Conservation (phyloP, 83 land plant genomes). For the Diphasiastrum complanatum region DNA sequence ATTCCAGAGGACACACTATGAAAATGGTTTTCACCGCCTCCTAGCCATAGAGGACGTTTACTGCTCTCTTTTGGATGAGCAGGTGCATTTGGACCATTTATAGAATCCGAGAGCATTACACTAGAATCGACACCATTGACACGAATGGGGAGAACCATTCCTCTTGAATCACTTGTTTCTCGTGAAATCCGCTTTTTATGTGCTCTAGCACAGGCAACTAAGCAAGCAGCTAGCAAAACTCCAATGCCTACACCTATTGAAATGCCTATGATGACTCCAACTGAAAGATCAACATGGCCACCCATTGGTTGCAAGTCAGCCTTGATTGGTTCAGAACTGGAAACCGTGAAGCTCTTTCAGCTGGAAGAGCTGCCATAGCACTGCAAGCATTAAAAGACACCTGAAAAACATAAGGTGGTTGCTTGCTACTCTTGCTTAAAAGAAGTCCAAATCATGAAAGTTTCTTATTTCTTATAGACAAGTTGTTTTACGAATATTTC, state of each 20-base stretch:
- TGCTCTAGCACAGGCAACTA: slow-evolving; percentile 35
- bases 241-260: slow-evolving; percentile 50
- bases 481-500: too few relatives aligned
- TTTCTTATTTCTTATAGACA: too few relatives aligned
- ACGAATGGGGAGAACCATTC: slow-evolving; percentile 38
- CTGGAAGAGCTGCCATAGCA: too few relatives aligned
- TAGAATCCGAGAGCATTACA: slow-evolving; percentile 37
- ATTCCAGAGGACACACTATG: slow-evolving; percentile 50
- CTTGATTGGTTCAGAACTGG: too few relatives aligned
- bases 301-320: too few relatives aligned
- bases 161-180: slow-evolving; percentile 24
- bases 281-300: too few relatives aligned
- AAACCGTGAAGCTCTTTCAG: too few relatives aligned
- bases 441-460: too few relatives aligned
- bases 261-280: slow-evolving; percentile 43
- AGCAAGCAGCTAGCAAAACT: slow-evolving; percentile 33
- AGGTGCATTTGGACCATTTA: slow-evolving; percentile 8
- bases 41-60: slow-evolving; percentile 30
- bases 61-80: slow-evolving; percentile 24
- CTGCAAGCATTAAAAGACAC: too few relatives aligned
- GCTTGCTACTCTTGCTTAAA: too few relatives aligned
- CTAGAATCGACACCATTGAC: slow-evolving; percentile 46
- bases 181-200: slow-evolving; percentile 22
- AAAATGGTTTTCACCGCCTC: slow-evolving; percentile 28
- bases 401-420: too few relatives aligned